Evolutionary conservation across 2,329 filamentous ascomycete genomes (phyloP), one percentile per base, ranked within the genome.

Genomic region (Calonectria multiphialidica): DNA sequence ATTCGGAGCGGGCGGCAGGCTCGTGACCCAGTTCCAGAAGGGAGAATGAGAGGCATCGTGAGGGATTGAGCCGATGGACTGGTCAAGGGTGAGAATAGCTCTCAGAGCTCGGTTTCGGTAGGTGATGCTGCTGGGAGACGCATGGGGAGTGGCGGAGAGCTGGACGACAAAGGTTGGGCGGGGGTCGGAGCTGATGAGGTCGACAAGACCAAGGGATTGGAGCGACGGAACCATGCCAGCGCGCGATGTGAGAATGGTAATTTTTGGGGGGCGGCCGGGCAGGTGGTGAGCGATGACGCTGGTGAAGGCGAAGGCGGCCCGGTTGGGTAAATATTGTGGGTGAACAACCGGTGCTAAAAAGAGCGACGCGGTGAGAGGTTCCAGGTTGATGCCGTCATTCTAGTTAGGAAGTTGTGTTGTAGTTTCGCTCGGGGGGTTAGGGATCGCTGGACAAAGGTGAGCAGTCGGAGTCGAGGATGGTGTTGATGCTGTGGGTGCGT

Each of bases 11-110:
- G 74, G 53, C 18, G 71, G 75, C 21, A 74, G 74, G 65, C 72
- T 80, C 8, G 75, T 81, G 44, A 85, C 80, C 85, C 85, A 86
- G 45, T 80, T 77, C 85, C 84, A 85, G 61, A 86, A 86, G 4
- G 77, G 77, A 13, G 78, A 79, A 59, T 84, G 79, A 13, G 73
- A 73, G 28, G 76, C 80, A 74, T 81, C 79, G 55, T 78, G 71
- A 16, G 79, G 78, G 18, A 82, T 73, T 16, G 81, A 78, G 72
- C 77, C 57, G 40, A 85, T 74, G 10, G 78, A 79, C 16, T 81
- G 78, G 57, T 81, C 76, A 16, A 86, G 81, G 15, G 76, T 77
- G 21, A 76, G 40, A 49, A 81, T 79, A 40, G 76, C 70, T 25
- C 76, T 73, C 3, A 86, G 77, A n/a, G 83, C 81, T 50, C 83